Percentiles rank a stretch among this genome's conserved stretches.
Evolutionary conservation across 176 grass and related monocot species (phyloP).

Genomic region (Luzula sylvatica): DNA sequence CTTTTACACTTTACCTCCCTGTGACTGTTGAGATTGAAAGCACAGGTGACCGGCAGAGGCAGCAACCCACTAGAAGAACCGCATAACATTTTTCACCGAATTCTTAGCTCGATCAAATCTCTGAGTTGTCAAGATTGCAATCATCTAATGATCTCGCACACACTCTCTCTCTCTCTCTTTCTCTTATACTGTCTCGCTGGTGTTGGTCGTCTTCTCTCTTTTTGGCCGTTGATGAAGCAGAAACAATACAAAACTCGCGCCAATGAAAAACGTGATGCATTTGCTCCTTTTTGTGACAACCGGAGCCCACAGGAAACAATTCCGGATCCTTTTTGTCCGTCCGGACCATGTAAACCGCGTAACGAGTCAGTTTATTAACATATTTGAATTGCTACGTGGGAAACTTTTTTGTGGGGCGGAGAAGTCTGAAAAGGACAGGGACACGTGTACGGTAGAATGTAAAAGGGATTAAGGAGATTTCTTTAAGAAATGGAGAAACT

Average conservation of each 20-base stretch:
- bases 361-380: background rate
- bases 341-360: background rate
- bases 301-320: background rate
- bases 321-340: background rate
- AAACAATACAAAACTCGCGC: background rate
- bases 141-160: background rate
- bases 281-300: background rate
- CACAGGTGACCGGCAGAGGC: background rate
- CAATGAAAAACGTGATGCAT: background rate
- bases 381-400: no score
- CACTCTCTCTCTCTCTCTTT: background rate
- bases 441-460: constrained; percentile 1
- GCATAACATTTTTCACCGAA: constrained; percentile 5
- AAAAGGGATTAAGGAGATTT: no score
- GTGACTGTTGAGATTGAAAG: background rate
- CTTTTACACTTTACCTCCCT: constrained; percentile 10
- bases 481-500: no score
- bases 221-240: background rate
- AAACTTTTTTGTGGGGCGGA: background rate
- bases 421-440: background rate
- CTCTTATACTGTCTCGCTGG: background rate
- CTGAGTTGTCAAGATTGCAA: background rate
- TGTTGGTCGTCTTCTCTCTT: background rate
- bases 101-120: background rate
- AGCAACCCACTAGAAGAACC: constrained; percentile 10